Percentiles rank a stretch among this genome's conserved stretches.
Conservation (phyloP, 331 rosid species). For the Quercus lobata region DNA sequence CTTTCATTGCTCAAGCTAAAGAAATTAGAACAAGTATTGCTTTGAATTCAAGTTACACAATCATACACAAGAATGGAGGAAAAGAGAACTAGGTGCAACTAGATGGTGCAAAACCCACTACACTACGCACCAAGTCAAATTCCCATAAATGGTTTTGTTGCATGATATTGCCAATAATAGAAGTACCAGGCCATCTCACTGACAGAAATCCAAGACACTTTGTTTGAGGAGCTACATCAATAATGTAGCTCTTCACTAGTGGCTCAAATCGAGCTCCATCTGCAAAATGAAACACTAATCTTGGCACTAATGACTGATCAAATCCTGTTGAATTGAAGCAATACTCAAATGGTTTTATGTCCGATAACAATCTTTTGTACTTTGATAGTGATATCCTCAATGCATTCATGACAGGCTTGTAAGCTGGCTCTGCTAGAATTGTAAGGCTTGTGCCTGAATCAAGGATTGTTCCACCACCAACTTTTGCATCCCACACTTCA, state of each 20-base stretch:
- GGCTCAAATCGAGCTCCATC: conserved; percentile 61
- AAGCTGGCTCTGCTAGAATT: conserved; percentile 31
- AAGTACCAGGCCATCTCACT: conserved; percentile 3
- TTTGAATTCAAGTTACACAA: neutral
- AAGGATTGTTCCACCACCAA: conserved; percentile 53
- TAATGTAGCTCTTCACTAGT: conserved; percentile 56
- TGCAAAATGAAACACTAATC: conserved; percentile 48
- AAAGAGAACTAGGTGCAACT: conserved; percentile 34
- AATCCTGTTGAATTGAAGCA: conserved; percentile 49
- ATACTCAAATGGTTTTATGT: conserved; percentile 21
- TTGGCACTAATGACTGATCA: conserved; percentile 29
- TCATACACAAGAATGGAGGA: neutral
- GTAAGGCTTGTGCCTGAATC: conserved; percentile 75
- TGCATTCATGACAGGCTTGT: conserved; percentile 25
- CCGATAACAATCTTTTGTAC: neutral
- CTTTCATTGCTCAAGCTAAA: neutral
- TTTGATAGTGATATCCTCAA: conserved; percentile 16
- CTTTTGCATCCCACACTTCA: conserved; percentile 36
- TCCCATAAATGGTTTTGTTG: conserved; percentile 79
- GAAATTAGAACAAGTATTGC: neutral
- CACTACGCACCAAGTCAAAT: conserved; percentile 42
- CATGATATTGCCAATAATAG: conserved; percentile 68
- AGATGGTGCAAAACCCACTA: conserved; percentile 56
- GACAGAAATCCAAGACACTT: conserved; percentile 61
- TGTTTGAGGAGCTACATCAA: conserved; percentile 19